Evolutionary conservation across 2,329 filamentous ascomycete genomes (phyloP).

Genomic region (Sporothrix variecibatus): DNA sequence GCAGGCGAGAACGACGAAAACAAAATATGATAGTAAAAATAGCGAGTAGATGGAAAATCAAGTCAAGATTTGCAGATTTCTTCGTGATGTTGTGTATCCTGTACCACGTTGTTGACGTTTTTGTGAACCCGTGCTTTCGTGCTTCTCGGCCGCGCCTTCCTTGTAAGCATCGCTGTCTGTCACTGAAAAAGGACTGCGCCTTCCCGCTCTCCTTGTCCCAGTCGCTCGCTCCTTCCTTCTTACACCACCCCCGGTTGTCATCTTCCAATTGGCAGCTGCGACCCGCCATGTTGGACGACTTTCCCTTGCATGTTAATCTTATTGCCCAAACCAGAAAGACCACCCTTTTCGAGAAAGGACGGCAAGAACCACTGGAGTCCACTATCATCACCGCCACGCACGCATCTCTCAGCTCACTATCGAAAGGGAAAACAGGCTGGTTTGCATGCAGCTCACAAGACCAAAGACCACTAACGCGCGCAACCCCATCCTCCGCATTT

Average conservation of each 20-base stretch:
- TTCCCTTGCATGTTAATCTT: conserved; percentile 8
- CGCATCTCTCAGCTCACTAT: conserved; percentile 9
- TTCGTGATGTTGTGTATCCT: background rate
- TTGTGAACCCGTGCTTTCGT: background rate
- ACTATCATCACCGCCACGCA: background rate
- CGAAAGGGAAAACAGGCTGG: background rate
- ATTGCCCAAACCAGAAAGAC: conserved; percentile 2
- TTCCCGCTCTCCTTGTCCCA: background rate
- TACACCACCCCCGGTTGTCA: background rate
- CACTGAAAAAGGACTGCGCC: background rate
- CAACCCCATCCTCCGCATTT: conserved; percentile 9
- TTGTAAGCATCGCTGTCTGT: background rate
- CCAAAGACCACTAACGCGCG: background rate
- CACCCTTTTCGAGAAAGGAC: too few relatives aligned
- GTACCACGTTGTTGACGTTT: background rate
- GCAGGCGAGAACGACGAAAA: background rate
- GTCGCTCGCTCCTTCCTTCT: background rate
- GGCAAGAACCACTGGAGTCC: background rate
- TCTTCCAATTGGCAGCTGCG: background rate
- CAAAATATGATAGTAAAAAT: background rate
- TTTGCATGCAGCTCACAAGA: background rate
- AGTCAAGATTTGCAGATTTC: background rate
- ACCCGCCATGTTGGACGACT: background rate
- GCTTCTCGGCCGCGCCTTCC: background rate
- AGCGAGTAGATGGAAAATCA: background rate